A percentile compares a stretch with the other conserved stretches of the same genome.
phyloP scores from a whole-genome alignment of 352 stramenopile genomes.

The Globisporangium ultimum region DNA sequence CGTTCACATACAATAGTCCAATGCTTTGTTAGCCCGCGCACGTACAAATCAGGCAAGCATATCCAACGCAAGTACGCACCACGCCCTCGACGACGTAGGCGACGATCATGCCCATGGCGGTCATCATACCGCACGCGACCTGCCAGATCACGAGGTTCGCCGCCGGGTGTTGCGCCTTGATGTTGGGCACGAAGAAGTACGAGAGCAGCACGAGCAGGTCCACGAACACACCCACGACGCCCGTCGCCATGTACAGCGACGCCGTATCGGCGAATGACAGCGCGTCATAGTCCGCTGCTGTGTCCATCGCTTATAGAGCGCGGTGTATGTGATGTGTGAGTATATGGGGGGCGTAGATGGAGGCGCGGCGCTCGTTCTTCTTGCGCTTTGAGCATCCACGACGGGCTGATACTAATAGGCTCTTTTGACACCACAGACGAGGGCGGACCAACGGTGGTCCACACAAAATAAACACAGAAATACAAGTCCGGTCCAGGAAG shows the following conservation, averaged over 20 bases:
- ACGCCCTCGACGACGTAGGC: conserved; percentile 38
- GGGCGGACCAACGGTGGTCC: neutral
- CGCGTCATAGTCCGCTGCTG: conserved; percentile 42
- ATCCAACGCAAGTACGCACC: conserved; percentile 20
- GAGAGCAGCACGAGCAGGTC: conserved; percentile 70
- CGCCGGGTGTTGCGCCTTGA: conserved; percentile 77
- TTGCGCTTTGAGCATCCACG: neutral
- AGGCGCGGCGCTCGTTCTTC: neutral
- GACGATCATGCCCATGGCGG: conserved; percentile 51
- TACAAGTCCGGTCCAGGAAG: neutral
- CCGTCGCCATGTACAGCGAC: conserved; percentile 57
- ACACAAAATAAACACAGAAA: neutral
- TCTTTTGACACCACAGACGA: no score
- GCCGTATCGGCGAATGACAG: conserved; percentile 44
- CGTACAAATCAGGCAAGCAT: neutral
- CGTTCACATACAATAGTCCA: neutral
- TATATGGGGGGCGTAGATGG: no score
- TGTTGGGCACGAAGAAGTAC: conserved; percentile 67
- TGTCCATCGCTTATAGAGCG: no score
- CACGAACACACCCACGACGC: conserved; percentile 48
- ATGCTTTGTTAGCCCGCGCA: no score
- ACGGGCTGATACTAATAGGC: no score
- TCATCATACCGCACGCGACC: conserved; percentile 58
- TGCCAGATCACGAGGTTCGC: conserved; percentile 81
- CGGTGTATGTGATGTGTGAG: no score